phyloP scores from a whole-genome alignment of 306 rosid species.

The Sindora glabra region DNA sequence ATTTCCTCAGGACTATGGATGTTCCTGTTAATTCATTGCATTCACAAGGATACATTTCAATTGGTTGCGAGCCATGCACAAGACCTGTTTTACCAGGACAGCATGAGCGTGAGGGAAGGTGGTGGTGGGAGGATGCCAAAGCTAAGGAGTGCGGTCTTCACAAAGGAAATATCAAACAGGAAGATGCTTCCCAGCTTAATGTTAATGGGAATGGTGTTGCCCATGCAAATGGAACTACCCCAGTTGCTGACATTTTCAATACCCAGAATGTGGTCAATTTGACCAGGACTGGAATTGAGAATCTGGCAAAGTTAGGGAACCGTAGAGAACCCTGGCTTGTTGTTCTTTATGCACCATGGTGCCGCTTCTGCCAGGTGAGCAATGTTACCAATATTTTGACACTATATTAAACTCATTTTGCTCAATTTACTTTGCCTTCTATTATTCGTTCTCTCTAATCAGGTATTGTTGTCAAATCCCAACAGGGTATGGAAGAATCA shows the following conservation, averaged over 20 bases:
- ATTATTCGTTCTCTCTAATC: background rate
- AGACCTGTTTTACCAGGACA: slow-evolving; percentile 95
- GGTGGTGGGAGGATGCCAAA: slow-evolving; percentile 99
- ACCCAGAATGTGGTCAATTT: slow-evolving; percentile 47
- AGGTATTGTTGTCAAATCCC: background rate
- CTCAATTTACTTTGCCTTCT: background rate
- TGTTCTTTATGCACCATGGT: slow-evolving; percentile 93
- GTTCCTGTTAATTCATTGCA: slow-evolving; percentile 91
- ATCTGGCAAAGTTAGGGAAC: slow-evolving; percentile 50
- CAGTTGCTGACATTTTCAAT: slow-evolving; percentile 53
- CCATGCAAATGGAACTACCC: slow-evolving; percentile 26
- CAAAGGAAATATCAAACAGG: slow-evolving; percentile 81
- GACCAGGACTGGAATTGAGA: slow-evolving; percentile 71
- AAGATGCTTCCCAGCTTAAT: slow-evolving; percentile 26
- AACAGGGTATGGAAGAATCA: slow-evolving; percentile 74
- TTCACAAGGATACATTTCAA: slow-evolving; percentile 67
- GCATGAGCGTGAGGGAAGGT: slow-evolving; percentile 96
- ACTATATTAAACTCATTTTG: background rate
- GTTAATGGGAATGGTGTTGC: slow-evolving; percentile 43
- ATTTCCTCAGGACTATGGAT: slow-evolving; percentile 67
- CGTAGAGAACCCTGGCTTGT: slow-evolving; percentile 72
- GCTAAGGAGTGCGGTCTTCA: slow-evolving; percentile 99
- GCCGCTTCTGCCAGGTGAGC: slow-evolving; percentile 76
- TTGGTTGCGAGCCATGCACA: slow-evolving; percentile 96
- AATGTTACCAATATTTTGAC: background rate